phyloP scores from a whole-genome alignment of 1,284 basidiomycete genomes.

The Earliella scabrosa region DNA sequence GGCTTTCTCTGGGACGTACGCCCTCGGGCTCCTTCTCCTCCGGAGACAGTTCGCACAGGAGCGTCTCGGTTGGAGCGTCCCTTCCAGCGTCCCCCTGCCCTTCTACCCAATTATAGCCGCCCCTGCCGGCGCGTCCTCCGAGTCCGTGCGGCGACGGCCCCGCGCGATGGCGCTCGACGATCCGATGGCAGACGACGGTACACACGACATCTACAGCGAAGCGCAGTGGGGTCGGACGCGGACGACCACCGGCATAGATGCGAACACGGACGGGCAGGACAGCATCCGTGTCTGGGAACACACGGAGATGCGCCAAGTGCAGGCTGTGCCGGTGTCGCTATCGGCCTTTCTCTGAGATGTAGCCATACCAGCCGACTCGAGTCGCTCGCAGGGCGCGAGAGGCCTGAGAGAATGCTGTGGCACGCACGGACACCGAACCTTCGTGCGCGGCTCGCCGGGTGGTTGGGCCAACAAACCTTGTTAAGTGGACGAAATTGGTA shows the following conservation, averaged over 20 bases:
- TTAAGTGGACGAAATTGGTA: too few species aligned
- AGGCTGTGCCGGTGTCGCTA: slow-evolving; percentile 22
- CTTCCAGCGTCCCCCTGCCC: slow-evolving; percentile 8
- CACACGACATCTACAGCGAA: slow-evolving; percentile 24
- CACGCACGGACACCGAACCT: not conserved
- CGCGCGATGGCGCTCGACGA: not conserved
- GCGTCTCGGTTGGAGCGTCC: slow-evolving; percentile 35
- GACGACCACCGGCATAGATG: not conserved
- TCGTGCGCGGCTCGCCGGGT: slow-evolving; percentile 1
- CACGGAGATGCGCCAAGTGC: slow-evolving; percentile 29
- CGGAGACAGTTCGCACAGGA: slow-evolving; percentile 54
- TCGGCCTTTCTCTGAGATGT: slow-evolving; percentile 8
- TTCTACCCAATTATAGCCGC: slow-evolving; percentile 1
- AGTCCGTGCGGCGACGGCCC: not conserved
- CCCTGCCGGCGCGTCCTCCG: not conserved
- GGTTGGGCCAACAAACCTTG: too few species aligned
- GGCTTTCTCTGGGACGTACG: slow-evolving; percentile 48
- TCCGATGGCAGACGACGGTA: slow-evolving; percentile 21
- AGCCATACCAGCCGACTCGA: too few species aligned
- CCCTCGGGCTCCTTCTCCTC: slow-evolving; percentile 49
- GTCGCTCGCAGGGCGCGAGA: too few species aligned
- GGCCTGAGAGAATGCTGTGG: too few species aligned
- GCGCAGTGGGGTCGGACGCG: not conserved
- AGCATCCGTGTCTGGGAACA: not conserved
- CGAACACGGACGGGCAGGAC: not conserved